Base-by-base conservation (phyloP, 345 rosid species). In the Raphanus sativus region DNA sequence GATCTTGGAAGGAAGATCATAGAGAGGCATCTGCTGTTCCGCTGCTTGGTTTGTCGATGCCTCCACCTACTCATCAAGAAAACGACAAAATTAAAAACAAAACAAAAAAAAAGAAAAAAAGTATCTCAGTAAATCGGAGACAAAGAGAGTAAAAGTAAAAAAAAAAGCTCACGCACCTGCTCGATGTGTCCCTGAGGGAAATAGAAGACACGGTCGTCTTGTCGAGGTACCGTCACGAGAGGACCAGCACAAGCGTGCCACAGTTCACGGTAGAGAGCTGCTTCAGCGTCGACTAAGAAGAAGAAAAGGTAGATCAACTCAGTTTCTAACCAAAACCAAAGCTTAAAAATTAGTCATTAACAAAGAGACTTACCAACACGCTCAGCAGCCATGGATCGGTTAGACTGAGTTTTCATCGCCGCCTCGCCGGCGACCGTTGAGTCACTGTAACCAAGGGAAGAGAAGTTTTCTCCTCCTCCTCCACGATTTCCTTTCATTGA, bases 221-320 rank as follows among this genome's bases (percentile, higher is more conserved):
- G 87, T 1, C 93, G 84, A 50, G 98, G 97, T 7, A 93, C 91
- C 8, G 88, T 84, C 24, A 93, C 97, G 12, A 90, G 76, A 48
- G 94, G 95, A 78, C 98, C 98, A 6, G 98, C 98, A 78, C 98
- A 93, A 6, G 98, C 97, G 74, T 93, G 91, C 98, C 98, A 93
- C 1, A 93, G 89, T 83, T 90, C 98, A 76, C 71, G 81, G 84
- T 85, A 92, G 7, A 90, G 86, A 58, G 89, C 98, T 67, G 76
- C 74, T 40, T 86, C 92, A 8, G 92, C 85, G 82, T 87, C 96
- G 65, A 80, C 75, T 75, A 38, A 38, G 45, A 10, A 38, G 45
- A 10, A 38, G 4, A 69, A 61, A 61, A 70, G 26, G 54, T 26
- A 16, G 73, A 78, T 71, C 85, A 61, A 11, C 42, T 21, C 12